Conservation (phyloP, 2,329 filamentous ascomycete species). For the Aureobasidium vineae region DNA sequence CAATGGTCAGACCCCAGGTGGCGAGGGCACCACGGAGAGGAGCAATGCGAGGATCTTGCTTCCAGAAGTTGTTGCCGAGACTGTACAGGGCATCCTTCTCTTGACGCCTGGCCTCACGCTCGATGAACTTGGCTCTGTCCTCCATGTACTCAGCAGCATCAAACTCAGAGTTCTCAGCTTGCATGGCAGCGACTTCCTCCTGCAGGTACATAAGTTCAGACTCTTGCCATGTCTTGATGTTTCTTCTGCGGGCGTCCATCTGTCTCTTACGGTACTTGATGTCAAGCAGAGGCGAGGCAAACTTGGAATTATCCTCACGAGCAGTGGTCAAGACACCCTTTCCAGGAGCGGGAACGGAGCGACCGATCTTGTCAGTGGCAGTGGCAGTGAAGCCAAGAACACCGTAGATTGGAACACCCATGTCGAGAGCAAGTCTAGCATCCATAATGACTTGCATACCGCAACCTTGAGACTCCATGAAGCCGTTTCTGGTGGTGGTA, state of each 20-base stretch:
- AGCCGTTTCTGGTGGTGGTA: slow-evolving; percentile 93
- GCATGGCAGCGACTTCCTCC: slow-evolving; percentile 89
- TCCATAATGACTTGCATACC: slow-evolving; percentile 99
- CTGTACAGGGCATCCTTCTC: slow-evolving; percentile 90
- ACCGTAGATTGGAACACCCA: slow-evolving; percentile 98
- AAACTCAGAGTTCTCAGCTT: slow-evolving; percentile 70
- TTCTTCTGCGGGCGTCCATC: slow-evolving; percentile 87
- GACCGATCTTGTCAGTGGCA: slow-evolving; percentile 98
- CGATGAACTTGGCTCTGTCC: slow-evolving; percentile 81
- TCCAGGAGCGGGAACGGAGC: slow-evolving; percentile 92
- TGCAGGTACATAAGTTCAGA: slow-evolving; percentile 89
- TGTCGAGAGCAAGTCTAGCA: slow-evolving; percentile 89
- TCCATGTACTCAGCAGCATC: slow-evolving; percentile 81
- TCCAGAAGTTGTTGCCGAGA: slow-evolving; percentile 99
- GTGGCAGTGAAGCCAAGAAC: slow-evolving; percentile 90
- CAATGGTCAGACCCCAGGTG: slow-evolving; percentile 96
- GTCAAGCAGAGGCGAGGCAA: slow-evolving; percentile 91
- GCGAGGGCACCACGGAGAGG: slow-evolving; percentile 93
- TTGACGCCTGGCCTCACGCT: slow-evolving; percentile 81
- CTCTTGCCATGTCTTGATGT: slow-evolving; percentile 96
- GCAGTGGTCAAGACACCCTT: slow-evolving; percentile 96
- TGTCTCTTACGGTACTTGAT: slow-evolving; percentile 97
- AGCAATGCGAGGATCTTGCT: slow-evolving; percentile 87
- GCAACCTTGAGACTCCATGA: slow-evolving; percentile 99
- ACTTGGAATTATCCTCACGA: slow-evolving; percentile 85